Evolutionary conservation across 495 filamentous ascomycete species (phyloP).

Genomic region (Neurospora africana): DNA sequence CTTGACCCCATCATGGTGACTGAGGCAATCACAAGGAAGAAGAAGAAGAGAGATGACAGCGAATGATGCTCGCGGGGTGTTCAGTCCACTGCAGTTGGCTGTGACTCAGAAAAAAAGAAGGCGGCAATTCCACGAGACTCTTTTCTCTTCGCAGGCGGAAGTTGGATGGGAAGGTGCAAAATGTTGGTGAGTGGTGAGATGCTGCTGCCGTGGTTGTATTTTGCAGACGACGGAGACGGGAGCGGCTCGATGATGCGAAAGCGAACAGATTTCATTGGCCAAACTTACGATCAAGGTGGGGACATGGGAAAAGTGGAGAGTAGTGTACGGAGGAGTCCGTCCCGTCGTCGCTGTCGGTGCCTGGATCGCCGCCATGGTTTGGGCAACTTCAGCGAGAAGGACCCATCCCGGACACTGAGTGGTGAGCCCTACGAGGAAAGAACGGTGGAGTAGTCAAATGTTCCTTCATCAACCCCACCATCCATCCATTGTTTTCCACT

Average conservation of each 20-base stretch:
- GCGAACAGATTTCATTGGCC: background rate
- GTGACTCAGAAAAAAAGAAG: background rate
- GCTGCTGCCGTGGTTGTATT: background rate
- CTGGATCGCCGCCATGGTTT: background rate
- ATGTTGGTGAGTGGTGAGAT: background rate
- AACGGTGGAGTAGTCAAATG: background rate
- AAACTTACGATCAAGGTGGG: background rate
- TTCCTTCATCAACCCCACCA: background rate
- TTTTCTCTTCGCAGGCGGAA: background rate
- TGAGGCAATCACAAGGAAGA: background rate
- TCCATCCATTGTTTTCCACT: too few relatives aligned
- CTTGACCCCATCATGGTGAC: background rate
- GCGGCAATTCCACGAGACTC: background rate
- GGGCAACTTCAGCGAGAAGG: background rate
- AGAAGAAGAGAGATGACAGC: too few relatives aligned
- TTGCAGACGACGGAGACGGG: background rate
- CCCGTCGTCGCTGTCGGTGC: background rate
- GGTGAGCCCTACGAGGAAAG: background rate
- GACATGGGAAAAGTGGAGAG: background rate
- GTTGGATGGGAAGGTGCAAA: background rate
- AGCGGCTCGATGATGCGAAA: background rate
- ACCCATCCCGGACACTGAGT: background rate
- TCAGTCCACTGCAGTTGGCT: background rate
- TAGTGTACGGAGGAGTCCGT: background rate
- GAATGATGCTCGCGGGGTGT: background rate